These are phyloP conservation scores for Immersiporthe knoxdaviesiana DNA, from an alignment of 2,329 filamentous ascomycete species.

Conservation along the genomic window DNA sequence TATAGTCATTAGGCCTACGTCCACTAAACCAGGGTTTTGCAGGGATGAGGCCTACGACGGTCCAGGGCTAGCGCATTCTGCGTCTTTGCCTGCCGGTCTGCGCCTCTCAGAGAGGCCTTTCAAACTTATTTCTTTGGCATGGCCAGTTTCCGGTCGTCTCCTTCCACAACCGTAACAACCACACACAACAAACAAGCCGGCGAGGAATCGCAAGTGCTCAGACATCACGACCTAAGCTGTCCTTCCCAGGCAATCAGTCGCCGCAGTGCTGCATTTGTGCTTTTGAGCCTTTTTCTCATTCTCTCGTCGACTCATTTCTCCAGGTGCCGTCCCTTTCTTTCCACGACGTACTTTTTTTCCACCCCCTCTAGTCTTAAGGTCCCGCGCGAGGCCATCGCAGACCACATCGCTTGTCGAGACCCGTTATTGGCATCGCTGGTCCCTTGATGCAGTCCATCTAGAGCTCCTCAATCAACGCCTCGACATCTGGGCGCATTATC, in stretches of 20 bases:
- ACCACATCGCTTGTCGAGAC: not conserved
- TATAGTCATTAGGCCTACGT: not conserved
- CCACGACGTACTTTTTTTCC: not conserved
- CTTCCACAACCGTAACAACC: not conserved
- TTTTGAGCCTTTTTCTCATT: not conserved
- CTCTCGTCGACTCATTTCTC: not conserved
- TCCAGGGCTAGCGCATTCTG: not conserved
- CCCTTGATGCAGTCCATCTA: not conserved
- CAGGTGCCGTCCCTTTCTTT: not conserved
- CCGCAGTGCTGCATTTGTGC: not conserved
- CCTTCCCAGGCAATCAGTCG: not conserved
- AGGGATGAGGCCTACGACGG: not conserved
- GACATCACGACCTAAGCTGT: not conserved
- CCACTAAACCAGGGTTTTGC: not conserved
- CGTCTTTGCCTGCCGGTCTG: not conserved
- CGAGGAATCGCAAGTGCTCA: not conserved
- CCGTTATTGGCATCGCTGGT: not conserved
- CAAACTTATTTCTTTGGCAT: not conserved
- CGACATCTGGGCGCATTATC: conserved; percentile 14
- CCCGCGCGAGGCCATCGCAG: not conserved
- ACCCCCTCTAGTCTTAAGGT: not conserved
- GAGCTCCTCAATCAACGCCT: not conserved
- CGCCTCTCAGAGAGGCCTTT: not conserved
- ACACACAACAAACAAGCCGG: not conserved
- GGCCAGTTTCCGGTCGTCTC: not conserved